These are phyloP conservation scores for Aquilaria yunnanensis DNA, from an alignment of 345 rosid genomes.

Conservation along the genomic window DNA sequence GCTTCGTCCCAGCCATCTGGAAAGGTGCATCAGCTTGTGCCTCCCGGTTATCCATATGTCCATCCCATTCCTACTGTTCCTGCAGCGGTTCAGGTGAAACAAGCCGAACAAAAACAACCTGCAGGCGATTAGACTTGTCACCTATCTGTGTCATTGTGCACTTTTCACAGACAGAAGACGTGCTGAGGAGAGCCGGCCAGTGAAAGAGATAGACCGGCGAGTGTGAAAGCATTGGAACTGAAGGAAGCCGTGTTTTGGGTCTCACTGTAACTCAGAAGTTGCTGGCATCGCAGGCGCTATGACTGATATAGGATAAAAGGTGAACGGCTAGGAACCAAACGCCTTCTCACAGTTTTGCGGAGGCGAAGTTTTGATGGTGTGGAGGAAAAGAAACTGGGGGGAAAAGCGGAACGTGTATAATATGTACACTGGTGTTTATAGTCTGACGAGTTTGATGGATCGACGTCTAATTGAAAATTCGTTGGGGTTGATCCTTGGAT, in stretches of 20 bases:
- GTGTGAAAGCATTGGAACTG: no score
- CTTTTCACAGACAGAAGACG: not conserved
- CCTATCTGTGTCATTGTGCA: constrained; percentile 4
- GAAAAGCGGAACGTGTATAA: constrained; percentile 9
- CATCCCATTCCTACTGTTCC: constrained; percentile 55
- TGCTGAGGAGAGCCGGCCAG: not conserved
- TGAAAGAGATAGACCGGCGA: no score
- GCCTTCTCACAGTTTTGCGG: constrained; percentile 18
- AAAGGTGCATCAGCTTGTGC: constrained; percentile 48
- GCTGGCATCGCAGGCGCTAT: no score
- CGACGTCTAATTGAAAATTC: constrained; percentile 20
- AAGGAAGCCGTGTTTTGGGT: not conserved
- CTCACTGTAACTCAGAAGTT: no score
- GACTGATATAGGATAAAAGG: not conserved
- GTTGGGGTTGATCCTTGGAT: constrained; percentile 21
- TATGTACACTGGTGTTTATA: constrained; percentile 25
- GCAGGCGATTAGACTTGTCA: constrained; percentile 59
- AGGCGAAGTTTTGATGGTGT: constrained; percentile 15
- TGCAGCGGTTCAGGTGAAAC: constrained; percentile 64
- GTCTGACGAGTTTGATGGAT: constrained; percentile 22
- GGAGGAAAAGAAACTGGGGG: constrained; percentile 12
- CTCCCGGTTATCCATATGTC: constrained; percentile 56
- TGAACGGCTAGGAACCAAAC: constrained; percentile 1
- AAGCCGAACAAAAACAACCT: constrained; percentile 82
- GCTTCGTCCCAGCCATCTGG: constrained; percentile 43